Evolutionary conservation across 225 moss, liverwort and hornwort species (phyloP).

Genomic region (Marchantia polymorpha): DNA sequence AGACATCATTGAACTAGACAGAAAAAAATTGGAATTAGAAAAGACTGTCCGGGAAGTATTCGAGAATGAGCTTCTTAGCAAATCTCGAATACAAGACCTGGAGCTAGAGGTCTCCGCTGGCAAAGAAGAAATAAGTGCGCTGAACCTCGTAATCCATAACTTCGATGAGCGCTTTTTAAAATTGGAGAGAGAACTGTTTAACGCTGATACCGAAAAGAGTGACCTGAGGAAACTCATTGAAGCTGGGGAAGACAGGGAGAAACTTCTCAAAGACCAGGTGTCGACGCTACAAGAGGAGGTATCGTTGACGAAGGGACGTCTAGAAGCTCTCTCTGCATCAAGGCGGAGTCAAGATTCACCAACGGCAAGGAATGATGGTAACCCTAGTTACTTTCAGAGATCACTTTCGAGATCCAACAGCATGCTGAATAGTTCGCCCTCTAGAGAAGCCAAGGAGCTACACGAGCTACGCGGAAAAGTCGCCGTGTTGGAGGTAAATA

Average conservation of each 20-base stretch:
- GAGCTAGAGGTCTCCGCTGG: slow-evolving; percentile 60
- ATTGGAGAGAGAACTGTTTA: slow-evolving; percentile 54
- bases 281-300: slow-evolving; percentile 52
- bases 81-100: slow-evolving; percentile 67
- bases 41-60: slow-evolving; percentile 53
- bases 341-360: slow-evolving; percentile 62
- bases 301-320: slow-evolving; percentile 43
- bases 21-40: slow-evolving; percentile 38
- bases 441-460: slow-evolving; percentile 41
- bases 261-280: slow-evolving; percentile 48
- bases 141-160: slow-evolving; percentile 46
- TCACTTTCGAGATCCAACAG: slow-evolving; percentile 43
- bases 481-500: slow-evolving; percentile 43
- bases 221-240: slow-evolving; percentile 54
- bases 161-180: slow-evolving; percentile 39
- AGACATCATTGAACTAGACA: slow-evolving; percentile 54
- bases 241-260: slow-evolving; percentile 48
- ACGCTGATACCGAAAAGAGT: slow-evolving; percentile 50
- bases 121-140: slow-evolving; percentile 37
- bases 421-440: slow-evolving; percentile 32
- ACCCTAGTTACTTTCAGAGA: slow-evolving; percentile 37
- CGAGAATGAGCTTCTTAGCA: slow-evolving; percentile 64
- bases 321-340: slow-evolving; percentile 51
- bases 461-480: slow-evolving; percentile 45
- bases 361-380: no score